Percentiles rank a stretch among this genome's conserved stretches.
Conservation (phyloP, 2,329 filamentous ascomycete genomes). For the Blumeria graminis region DNA sequence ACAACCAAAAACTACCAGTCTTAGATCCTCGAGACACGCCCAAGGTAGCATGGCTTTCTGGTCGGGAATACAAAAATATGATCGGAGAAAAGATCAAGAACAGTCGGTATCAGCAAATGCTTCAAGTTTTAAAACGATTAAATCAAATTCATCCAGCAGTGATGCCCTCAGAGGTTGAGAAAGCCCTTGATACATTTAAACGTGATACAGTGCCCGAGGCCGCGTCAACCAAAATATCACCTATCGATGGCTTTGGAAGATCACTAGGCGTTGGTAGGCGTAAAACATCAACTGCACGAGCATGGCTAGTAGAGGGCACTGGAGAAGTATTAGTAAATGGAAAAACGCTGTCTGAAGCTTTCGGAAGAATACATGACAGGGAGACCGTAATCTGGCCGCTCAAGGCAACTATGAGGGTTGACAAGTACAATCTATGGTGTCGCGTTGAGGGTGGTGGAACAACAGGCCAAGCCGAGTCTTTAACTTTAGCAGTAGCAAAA, state of each 20-base stretch:
- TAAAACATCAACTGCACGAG: constrained; percentile 68
- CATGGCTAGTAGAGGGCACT: constrained; percentile 75
- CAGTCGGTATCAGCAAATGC: constrained; percentile 54
- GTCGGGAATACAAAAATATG: constrained; percentile 48
- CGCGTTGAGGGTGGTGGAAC: constrained; percentile 65
- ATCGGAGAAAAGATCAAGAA: constrained; percentile 50
- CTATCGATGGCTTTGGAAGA: constrained; percentile 54
- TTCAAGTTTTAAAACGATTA: constrained; percentile 53
- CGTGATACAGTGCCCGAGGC: constrained; percentile 48
- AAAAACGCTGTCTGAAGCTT: constrained; percentile 57
- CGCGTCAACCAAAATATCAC: constrained; percentile 34
- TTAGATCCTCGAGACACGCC: constrained; percentile 41
- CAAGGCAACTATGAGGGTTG: constrained; percentile 55
- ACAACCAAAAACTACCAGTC: constrained; percentile 49
- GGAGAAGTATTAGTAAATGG: constrained; percentile 82
- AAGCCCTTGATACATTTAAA: constrained; percentile 44
- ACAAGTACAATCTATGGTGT: constrained; percentile 96
- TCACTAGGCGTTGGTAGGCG: constrained; percentile 61
- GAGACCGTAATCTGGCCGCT: constrained; percentile 87
- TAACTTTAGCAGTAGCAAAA: constrained; percentile 74
- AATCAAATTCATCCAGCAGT: constrained; percentile 66
- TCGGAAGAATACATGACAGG: constrained; percentile 73
- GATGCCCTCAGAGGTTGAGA: constrained; percentile 42
- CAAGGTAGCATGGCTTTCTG: constrained; percentile 56
- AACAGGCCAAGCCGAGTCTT: constrained; percentile 85